Evolutionary conservation across 2,329 filamentous ascomycete species (phyloP).

Genomic region (Leptographium radiaticola): DNA sequence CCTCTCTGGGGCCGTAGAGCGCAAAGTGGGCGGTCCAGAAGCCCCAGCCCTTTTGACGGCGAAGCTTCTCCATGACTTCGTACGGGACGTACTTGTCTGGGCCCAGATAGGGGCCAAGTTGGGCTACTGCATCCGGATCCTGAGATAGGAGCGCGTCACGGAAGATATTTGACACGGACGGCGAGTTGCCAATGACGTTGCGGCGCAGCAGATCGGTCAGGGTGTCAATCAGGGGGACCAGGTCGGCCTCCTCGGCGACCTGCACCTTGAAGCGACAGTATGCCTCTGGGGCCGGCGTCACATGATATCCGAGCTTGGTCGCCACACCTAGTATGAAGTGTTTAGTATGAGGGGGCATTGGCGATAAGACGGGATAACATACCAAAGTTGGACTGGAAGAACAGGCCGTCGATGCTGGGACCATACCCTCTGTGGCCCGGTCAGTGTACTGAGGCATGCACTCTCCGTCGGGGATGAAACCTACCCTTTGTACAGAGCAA

Average conservation of each 20-base stretch:
- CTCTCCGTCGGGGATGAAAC: neutral
- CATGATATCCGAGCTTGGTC: slow-evolving; percentile 37
- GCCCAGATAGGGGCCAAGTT: neutral
- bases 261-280: slow-evolving; percentile 27
- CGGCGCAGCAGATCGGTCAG: neutral
- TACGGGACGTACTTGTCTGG: neutral
- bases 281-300: slow-evolving; percentile 22
- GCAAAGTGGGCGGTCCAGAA: neutral
- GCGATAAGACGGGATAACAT: slow-evolving; percentile 8
- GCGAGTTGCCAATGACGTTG: neutral
- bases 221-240: slow-evolving; percentile 22
- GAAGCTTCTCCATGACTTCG: neutral
- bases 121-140: neutral
- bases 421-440: slow-evolving; percentile 16
- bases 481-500: neutral
- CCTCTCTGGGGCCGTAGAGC: neutral
- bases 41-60: neutral
- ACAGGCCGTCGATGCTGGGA: slow-evolving; percentile 29
- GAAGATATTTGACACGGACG: neutral
- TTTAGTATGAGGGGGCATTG: neutral
- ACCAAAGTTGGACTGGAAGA: slow-evolving; percentile 37
- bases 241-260: slow-evolving; percentile 22
- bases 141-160: neutral
- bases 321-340: slow-evolving; percentile 18
- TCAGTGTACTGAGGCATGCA: neutral